Percentiles rank a stretch among this genome's conserved stretches.
phyloP scores from a whole-genome alignment of 2,329 filamentous ascomycete genomes.

The Parastagonospora avenae region DNA sequence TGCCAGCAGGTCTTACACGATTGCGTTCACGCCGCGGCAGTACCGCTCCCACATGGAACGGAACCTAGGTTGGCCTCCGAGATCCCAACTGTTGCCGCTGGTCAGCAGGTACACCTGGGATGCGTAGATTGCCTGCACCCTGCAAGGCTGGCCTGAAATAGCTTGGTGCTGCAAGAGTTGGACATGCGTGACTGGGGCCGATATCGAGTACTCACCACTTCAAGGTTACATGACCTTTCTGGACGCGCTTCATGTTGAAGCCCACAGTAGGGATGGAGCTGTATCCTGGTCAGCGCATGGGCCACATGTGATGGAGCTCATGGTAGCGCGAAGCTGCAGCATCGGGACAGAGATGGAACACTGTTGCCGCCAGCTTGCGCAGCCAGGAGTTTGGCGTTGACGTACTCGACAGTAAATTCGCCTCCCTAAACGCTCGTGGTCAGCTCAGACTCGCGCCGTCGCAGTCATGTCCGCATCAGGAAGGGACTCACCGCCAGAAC shows the following conservation, averaged over 20 bases:
- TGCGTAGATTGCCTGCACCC: slow-evolving; percentile 36
- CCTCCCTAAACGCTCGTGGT: slow-evolving; percentile 70
- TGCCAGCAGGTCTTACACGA: slow-evolving; percentile 66
- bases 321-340: slow-evolving; percentile 37
- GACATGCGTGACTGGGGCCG: slow-evolving; percentile 42
- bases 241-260: slow-evolving; percentile 98
- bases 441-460: slow-evolving; percentile 31
- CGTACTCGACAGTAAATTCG: slow-evolving; percentile 99
- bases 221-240: slow-evolving; percentile 96
- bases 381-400: slow-evolving; percentile 38
- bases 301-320: slow-evolving; percentile 29
- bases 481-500: slow-evolving; percentile 83
- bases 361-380: slow-evolving; percentile 32
- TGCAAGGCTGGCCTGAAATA: slow-evolving; percentile 36
- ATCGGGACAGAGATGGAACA: slow-evolving; percentile 33
- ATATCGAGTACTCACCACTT: slow-evolving; percentile 71
- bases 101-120: slow-evolving; percentile 42
- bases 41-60: slow-evolving; percentile 99
- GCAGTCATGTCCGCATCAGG: slow-evolving; percentile 39
- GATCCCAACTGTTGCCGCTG: slow-evolving; percentile 74
- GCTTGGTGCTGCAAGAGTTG: slow-evolving; percentile 44
- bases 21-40: slow-evolving; percentile 95
- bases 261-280: slow-evolving; percentile 98
- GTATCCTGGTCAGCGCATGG: slow-evolving; percentile 50
- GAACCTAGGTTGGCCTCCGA: slow-evolving; percentile 95